These are phyloP conservation scores for Russula earlei DNA, from an alignment of 768 basidiomycete genomes.

Conservation along the genomic window DNA sequence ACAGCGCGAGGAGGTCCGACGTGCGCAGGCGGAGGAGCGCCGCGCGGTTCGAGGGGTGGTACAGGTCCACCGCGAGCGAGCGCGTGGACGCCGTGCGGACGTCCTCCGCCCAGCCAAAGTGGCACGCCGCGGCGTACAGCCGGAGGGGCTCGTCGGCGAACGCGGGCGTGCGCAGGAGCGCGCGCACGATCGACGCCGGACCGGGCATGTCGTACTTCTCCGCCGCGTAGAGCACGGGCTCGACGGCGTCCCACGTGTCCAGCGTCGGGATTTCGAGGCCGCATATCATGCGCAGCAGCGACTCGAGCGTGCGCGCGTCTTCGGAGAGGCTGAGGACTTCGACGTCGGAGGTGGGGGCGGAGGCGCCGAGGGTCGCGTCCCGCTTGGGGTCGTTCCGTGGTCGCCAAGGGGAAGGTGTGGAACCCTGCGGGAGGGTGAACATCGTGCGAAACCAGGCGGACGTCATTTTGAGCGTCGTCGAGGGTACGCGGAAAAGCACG, in stretches of 20 bases:
- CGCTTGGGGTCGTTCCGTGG: background rate
- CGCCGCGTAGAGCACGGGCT: conserved; percentile 49
- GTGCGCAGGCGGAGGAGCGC: conserved; percentile 41
- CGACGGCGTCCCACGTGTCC: conserved; percentile 43
- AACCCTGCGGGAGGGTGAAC: conserved; percentile 44
- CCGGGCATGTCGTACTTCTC: conserved; percentile 69
- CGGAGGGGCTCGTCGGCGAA: conserved; percentile 43
- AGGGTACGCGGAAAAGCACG: conserved; percentile 47
- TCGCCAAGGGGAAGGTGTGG: background rate
- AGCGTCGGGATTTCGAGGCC: conserved; percentile 45
- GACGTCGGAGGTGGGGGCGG: background rate
- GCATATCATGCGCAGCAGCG: conserved; percentile 50
- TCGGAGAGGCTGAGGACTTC: conserved; percentile 48
- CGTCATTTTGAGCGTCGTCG: conserved; percentile 50
- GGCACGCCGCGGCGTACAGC: conserved; percentile 45
- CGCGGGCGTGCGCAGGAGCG: conserved; percentile 43
- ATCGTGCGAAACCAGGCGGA: conserved; percentile 58
- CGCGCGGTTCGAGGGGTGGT: conserved; percentile 35
- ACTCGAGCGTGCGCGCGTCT: conserved; percentile 44
- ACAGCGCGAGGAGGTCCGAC: conserved; percentile 42
- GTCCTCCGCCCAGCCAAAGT: conserved; percentile 52
- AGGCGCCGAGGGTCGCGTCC: background rate
- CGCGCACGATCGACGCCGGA: conserved; percentile 48
- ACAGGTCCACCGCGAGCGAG: conserved; percentile 46
- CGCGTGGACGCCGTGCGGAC: conserved; percentile 43